Conservation (phyloP, 371 early-diverging fungal species). For the Paraphysoderma sedebokerense region DNA sequence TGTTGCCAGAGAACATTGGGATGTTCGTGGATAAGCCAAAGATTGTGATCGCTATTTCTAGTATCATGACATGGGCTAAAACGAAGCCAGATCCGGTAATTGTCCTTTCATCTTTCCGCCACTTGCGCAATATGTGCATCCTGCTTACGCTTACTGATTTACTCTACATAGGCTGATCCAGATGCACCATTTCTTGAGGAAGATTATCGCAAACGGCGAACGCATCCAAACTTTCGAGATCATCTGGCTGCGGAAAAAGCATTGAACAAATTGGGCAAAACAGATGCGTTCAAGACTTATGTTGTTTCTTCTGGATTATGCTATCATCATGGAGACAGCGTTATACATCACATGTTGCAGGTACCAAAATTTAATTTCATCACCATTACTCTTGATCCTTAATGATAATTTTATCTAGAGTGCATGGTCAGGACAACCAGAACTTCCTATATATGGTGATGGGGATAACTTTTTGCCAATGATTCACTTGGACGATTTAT, state of each 20-base stretch:
- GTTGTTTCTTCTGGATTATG: constrained; percentile 25
- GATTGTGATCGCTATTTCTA: constrained; percentile 23
- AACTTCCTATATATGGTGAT: constrained; percentile 25
- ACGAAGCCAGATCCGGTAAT: constrained; percentile 25
- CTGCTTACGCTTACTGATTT: too few relatives aligned
- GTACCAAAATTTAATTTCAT: too few relatives aligned
- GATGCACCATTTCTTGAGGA: constrained; percentile 28
- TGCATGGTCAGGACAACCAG: constrained; percentile 26
- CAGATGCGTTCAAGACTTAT: constrained; percentile 18
- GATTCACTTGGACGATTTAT: constrained; percentile 29
- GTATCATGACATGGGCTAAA: constrained; percentile 32
- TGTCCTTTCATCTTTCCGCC: too few relatives aligned
- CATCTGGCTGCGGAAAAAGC: constrained; percentile 25
- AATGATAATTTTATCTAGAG: constrained; percentile 4
- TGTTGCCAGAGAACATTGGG: constrained; percentile 18
- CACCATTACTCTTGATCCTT: too few relatives aligned
- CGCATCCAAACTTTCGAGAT: constrained; percentile 28
- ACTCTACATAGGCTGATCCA: constrained; percentile 21
- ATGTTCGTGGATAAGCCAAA: constrained; percentile 23
- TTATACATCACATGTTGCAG: constrained; percentile 29
- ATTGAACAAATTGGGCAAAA: constrained; percentile 25
- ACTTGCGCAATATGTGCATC: neutral
- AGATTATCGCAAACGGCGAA: constrained; percentile 28
- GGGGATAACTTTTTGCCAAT: constrained; percentile 28
- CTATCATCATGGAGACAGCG: constrained; percentile 26